Conservation (phyloP, 768 basidiomycete genomes). For the Tricholoma furcatifolium region DNA sequence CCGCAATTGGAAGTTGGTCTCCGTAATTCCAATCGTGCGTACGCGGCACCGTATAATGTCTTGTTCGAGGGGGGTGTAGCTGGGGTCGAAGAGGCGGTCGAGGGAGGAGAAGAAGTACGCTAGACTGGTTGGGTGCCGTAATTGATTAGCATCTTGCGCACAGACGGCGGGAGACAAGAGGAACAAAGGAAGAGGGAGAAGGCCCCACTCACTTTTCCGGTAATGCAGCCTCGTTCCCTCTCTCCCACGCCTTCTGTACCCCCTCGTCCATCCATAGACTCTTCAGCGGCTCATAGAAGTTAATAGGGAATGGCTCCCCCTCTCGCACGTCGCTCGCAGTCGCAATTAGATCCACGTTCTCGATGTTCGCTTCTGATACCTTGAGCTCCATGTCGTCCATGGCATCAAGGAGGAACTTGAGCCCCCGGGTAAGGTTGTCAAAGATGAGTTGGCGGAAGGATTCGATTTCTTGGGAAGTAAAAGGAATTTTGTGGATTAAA, state of each 20-base stretch:
- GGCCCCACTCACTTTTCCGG: conserved; percentile 73
- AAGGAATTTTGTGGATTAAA: conserved; percentile 86
- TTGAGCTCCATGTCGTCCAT: conserved; percentile 88
- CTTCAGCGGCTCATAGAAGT: conserved; percentile 66
- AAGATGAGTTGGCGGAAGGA: conserved; percentile 90
- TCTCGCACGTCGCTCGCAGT: conserved; percentile 72
- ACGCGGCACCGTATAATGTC: conserved; percentile 87
- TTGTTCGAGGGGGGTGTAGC: conserved; percentile 75
- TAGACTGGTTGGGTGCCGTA: conserved; percentile 39
- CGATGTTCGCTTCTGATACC: conserved; percentile 59
- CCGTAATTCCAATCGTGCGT: conserved; percentile 88
- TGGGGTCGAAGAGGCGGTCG: conserved; percentile 74
- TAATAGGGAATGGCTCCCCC: conserved; percentile 73
- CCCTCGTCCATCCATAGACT: conserved; percentile 75
- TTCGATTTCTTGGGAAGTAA: conserved; percentile 81
- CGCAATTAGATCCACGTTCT: conserved; percentile 62
- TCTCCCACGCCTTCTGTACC: conserved; percentile 70
- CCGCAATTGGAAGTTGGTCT: conserved; percentile 77
- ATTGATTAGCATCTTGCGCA: too few relatives aligned
- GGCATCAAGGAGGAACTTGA: conserved; percentile 79
- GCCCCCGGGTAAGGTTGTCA: conserved; percentile 85
- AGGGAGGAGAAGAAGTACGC: conserved; percentile 77
- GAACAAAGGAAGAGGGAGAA: too few relatives aligned
- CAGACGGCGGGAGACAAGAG: too few relatives aligned
- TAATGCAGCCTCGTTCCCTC: conserved; percentile 88